Evolutionary conservation across 352 stramenopile genomes (phyloP), one percentile per base, ranked within the genome.

Genomic region (Phytopythium cucurbitacearum): DNA sequence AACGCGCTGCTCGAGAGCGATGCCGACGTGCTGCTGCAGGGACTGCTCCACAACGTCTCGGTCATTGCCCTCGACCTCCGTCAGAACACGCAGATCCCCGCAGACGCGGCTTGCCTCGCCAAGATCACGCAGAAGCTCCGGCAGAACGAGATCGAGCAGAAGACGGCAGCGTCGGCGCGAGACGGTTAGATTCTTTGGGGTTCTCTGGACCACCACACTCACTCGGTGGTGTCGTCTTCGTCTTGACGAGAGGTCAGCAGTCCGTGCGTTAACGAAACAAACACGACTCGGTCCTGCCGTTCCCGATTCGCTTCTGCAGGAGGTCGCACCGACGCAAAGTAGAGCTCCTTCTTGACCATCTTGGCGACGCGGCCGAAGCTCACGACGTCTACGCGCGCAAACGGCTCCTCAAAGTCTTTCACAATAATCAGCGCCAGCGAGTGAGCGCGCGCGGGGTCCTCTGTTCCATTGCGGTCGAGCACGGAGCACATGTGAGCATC

Each of bases 41-140:
- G 80, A 0, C 62, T 96, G 11, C 59, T 79, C 56, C 67, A 81
- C 34, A 92, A 94, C 55, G 54, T 46, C 46, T 72, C 59, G 0
- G 46, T 95, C 10, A 61, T 89, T 0, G 80, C 80, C 7, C 56
- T 95, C 5, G 87, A 96, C 42, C 55, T 94, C 40, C 83, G 87
- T 10, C 80, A 84, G 60, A 96, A 96, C 39, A 60, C 51, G 36
- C 69, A 87, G 28, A 89, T 93, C 39, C 66, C 78, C 3, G 65
- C 59, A 2, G 70, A 87, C 41, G 71, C 80, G 6, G 63, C 77
- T 12, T 83, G 75, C 32, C 59, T 89, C 2, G 57, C 75, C n/a
- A 69, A 81, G 40, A 87, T 91, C 36, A 76, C 80, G 16, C 73
- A 89, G 53, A 89, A 82, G 53, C 62, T 89, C 9, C 73, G 80